These are phyloP conservation scores for Leccinum longicurvipes DNA, from an alignment of 768 basidiomycete species.

Conservation along the genomic window DNA sequence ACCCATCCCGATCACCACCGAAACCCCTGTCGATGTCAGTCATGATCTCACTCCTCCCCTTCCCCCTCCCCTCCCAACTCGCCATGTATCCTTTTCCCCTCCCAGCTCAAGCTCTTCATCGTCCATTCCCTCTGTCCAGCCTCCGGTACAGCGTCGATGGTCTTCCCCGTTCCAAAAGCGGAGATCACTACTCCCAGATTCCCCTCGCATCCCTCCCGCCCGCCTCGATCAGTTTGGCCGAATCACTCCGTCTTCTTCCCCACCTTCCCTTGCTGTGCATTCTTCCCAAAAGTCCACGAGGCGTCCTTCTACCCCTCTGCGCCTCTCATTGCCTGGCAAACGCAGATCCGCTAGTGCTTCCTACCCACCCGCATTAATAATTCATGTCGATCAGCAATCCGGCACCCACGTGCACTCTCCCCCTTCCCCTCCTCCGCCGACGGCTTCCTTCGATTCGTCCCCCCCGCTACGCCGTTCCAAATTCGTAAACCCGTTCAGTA, in stretches of 20 bases:
- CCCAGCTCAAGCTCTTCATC: neutral
- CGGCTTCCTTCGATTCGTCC: neutral
- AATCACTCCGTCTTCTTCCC: neutral
- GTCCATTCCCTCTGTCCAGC: neutral
- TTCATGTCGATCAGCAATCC: neutral
- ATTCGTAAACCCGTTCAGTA: slow-evolving; percentile 19
- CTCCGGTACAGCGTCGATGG: neutral
- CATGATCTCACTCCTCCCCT: no score
- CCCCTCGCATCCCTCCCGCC: neutral
- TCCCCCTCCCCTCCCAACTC: neutral
- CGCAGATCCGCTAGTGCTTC: slow-evolving; percentile 8
- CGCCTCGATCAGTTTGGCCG: slow-evolving; percentile 9
- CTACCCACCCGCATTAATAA: neutral
- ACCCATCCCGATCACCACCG: neutral
- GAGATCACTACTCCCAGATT: neutral
- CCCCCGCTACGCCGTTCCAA: slow-evolving; percentile 8
- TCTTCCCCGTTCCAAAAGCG: slow-evolving; percentile 5
- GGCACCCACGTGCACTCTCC: neutral
- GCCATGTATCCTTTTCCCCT: slow-evolving; percentile 17
- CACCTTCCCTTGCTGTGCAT: neutral
- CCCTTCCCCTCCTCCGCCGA: neutral
- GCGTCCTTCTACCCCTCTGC: slow-evolving; percentile 4
- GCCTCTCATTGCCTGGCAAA: slow-evolving; percentile 4
- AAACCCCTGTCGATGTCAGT: no score
- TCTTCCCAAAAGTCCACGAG: neutral